Conservation (phyloP, 2,329 filamentous ascomycete genomes). For the Aurifilum marmelostoma region DNA sequence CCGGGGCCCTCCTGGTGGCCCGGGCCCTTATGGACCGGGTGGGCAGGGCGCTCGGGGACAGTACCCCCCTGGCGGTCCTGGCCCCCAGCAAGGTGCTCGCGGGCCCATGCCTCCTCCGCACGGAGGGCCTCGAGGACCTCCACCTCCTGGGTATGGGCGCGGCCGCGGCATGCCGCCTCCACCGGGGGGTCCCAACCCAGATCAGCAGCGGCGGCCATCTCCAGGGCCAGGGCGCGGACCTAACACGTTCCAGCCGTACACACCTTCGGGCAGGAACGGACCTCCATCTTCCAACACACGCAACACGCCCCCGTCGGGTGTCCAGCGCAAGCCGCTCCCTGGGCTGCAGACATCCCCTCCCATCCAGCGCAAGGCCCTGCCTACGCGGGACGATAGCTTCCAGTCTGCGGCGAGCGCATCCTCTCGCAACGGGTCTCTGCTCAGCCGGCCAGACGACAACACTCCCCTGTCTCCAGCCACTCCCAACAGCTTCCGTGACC, state of each 20-base stretch:
- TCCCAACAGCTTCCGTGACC: conserved; percentile 43
- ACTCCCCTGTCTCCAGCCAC: conserved; percentile 43
- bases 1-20: conserved; percentile 28
- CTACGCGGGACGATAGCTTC: conserved; percentile 38
- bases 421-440: conserved; percentile 32
- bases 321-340: conserved; percentile 24
- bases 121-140: conserved; percentile 34
- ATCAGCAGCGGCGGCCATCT: conserved; percentile 19
- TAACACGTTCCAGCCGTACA: conserved; percentile 21
- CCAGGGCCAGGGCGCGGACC: conserved; percentile 22
- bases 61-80: conserved; percentile 23
- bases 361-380: conserved; percentile 56
- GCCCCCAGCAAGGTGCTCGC: conserved; percentile 12
- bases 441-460: conserved; percentile 43
- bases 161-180: conserved; percentile 33
- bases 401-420: conserved; percentile 17
- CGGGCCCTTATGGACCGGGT: conserved; percentile 38
- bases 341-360: conserved; percentile 39
- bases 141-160: conserved; percentile 31
- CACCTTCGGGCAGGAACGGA: conserved; percentile 13
- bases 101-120: conserved; percentile 28
- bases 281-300: conserved; percentile 15
- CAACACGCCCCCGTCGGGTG: conserved; percentile 23
- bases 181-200: conserved; percentile 28
- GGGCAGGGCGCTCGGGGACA: conserved; percentile 34